phyloP scores from a whole-genome alignment of 1,284 basidiomycete genomes.

The Hemileia vastatrix region DNA sequence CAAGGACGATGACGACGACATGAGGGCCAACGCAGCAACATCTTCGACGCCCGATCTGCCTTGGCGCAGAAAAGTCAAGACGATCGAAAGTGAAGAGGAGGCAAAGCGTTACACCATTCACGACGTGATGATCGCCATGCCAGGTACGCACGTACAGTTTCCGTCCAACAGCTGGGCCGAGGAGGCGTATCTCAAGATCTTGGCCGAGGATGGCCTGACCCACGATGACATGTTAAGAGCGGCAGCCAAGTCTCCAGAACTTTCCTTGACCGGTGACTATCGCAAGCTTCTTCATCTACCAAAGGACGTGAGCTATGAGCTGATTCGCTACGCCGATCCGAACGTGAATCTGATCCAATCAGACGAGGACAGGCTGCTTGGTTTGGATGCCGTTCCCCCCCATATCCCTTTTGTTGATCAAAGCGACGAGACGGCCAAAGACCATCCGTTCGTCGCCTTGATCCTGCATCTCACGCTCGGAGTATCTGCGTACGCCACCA shows the following conservation, averaged over 20 bases:
- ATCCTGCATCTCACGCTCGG: no score
- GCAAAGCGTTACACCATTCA: slow-evolving; percentile 69
- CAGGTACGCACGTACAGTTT: slow-evolving; percentile 81
- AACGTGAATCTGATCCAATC: slow-evolving; percentile 80
- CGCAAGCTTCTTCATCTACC: slow-evolving; percentile 80
- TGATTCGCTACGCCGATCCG: slow-evolving; percentile 82
- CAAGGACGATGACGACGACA: slow-evolving; percentile 46
- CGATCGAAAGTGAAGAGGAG: slow-evolving; percentile 63
- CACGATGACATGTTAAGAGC: slow-evolving; percentile 74
- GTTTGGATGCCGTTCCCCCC: no score
- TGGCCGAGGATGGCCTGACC: slow-evolving; percentile 74
- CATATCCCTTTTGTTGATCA: no score
- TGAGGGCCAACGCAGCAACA: slow-evolving; percentile 39
- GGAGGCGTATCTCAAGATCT: slow-evolving; percentile 67
- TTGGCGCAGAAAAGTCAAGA: no score
- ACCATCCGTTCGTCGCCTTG: no score
- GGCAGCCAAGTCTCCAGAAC: slow-evolving; percentile 95
- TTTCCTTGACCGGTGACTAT: slow-evolving; percentile 82
- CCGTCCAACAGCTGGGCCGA: slow-evolving; percentile 70
- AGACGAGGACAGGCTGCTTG: slow-evolving; percentile 82
- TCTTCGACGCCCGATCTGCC: slow-evolving; percentile 1
- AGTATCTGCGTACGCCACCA: no score
- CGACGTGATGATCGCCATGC: slow-evolving; percentile 89
- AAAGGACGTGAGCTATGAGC: slow-evolving; percentile 63
- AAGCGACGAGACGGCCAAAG: no score